Evolutionary conservation across 1,139 yeast genomes (phyloP), one percentile per base, ranked within the genome.

Genomic region (Candida smagusa): DNA sequence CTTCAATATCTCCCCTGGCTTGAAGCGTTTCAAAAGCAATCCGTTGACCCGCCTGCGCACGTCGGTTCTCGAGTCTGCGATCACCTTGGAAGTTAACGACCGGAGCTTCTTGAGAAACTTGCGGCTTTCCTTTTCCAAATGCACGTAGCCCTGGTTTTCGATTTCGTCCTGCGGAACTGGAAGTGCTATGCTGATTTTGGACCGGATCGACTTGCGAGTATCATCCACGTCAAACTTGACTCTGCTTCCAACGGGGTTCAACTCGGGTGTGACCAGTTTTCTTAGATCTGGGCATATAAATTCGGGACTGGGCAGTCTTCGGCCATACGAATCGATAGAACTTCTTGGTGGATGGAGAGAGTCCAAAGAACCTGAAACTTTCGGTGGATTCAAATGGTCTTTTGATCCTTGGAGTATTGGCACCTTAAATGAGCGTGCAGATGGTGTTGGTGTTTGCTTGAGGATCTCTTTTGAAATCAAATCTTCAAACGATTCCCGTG

Each of bases 1-100:
- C 42, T 81, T 74, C 7, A 88, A 64, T 6, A 84, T 68, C 40
- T 83, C 85, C 1, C 95, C 94, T 1, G 61, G 63, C 16, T 59
- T 51, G 39, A 60, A 74, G 5, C 45, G 48, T 21, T 46, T 52
- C 39, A 67, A 49, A 9, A 67, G 42, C 2, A 51, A 46, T 7
- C 45, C 45, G 32, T 53, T 50, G 3, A 68, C 29, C 33, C 45
- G 50, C 25, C 41, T 45, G 12, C 58, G 50, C 21, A 58, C 34
- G 26, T 49, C 58, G 24, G 43, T 43, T n/a, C 52, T 51, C 6
- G 39, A 52, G 9, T 39, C 37, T 1, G 62, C 59, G 22, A 40
- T 48, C 3, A 56, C 60, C 30, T 47, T 56, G 4, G 70, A 59
- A 0, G 45, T 37, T 9, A 63, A 46, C 4, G 42, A 28, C 23